These are phyloP conservation scores for Arthrobotrys entomopaga DNA, from an alignment of 2,329 filamentous ascomycete species.

Conservation along the genomic window DNA sequence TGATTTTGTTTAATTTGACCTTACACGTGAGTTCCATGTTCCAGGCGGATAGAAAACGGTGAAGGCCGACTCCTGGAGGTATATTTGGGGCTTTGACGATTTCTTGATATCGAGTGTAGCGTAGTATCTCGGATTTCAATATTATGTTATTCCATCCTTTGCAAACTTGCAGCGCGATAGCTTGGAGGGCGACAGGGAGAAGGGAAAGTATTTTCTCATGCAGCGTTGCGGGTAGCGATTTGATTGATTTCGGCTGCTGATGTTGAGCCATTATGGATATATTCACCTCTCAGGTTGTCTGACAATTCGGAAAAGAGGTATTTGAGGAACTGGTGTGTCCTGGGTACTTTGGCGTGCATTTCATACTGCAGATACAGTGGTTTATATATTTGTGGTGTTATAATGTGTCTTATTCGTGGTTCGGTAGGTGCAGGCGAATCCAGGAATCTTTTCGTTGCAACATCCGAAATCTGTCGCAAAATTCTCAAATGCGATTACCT, in stretches of 20 bases:
- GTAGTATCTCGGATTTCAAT: background rate
- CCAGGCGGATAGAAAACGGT: background rate
- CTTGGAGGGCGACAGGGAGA: background rate
- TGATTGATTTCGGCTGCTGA: constrained; percentile 1
- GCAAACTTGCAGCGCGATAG: background rate
- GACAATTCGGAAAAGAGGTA: too few species aligned
- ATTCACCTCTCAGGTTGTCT: too few species aligned
- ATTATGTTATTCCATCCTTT: background rate
- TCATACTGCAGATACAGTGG: too few species aligned
- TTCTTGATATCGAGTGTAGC: background rate
- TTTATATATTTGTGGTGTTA: too few species aligned
- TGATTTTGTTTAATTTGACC: background rate
- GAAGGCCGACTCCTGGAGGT: background rate
- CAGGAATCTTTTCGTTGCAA: too few species aligned
- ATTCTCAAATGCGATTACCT: too few species aligned
- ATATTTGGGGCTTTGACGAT: constrained; percentile 4
- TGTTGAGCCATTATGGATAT: too few species aligned
- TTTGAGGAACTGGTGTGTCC: too few species aligned
- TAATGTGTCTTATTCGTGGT: too few species aligned
- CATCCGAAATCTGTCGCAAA: too few species aligned
- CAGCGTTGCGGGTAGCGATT: background rate
- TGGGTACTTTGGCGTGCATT: too few species aligned
- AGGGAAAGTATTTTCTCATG: background rate
- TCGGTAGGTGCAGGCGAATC: too few species aligned
- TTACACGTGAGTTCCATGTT: background rate